These are phyloP conservation scores for Dactylellina parvicollis DNA, from an alignment of 2,329 filamentous ascomycete species.

Conservation along the genomic window DNA sequence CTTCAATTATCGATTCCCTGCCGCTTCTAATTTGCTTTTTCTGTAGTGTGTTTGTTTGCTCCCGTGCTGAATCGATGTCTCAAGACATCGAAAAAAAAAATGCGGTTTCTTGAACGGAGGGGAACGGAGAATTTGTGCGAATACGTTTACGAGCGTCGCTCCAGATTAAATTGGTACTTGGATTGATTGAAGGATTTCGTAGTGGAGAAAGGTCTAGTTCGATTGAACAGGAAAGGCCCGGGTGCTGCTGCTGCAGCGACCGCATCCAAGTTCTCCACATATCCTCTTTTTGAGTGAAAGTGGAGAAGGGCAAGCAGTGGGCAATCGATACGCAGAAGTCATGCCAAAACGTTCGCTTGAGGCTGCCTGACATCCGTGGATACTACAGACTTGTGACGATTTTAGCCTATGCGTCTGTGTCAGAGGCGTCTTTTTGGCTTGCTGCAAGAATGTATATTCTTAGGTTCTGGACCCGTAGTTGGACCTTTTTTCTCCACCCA, in stretches of 20 bases:
- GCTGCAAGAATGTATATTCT: slow-evolving; percentile 39
- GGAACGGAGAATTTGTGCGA: slow-evolving; percentile 35
- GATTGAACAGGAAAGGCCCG: not conserved
- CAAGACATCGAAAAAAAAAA: slow-evolving; percentile 32
- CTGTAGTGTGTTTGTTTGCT: not conserved
- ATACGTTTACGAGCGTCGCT: not conserved
- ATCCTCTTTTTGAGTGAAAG: not conserved
- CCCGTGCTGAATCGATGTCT: slow-evolving; percentile 24
- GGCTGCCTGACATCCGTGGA: slow-evolving; percentile 47
- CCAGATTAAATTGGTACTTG: slow-evolving; percentile 6
- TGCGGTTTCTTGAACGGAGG: not conserved
- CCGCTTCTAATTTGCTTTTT: slow-evolving; percentile 9
- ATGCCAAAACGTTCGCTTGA: slow-evolving; percentile 48
- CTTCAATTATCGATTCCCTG: slow-evolving; percentile 39
- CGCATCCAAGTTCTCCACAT: not conserved
- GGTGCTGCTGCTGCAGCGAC: not conserved
- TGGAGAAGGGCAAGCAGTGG: not conserved
- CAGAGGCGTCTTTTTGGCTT: slow-evolving; percentile 27
- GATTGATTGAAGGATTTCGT: not conserved
- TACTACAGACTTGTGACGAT: slow-evolving; percentile 28
- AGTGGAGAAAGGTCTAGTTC: not conserved
- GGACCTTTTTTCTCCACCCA: slow-evolving; percentile 4
- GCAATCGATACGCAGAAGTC: slow-evolving; percentile 29
- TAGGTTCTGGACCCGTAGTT: slow-evolving; percentile 11
- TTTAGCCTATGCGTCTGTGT: slow-evolving; percentile 39